A percentile compares a stretch with the other conserved stretches of the same genome.
Conservation (phyloP, 352 stramenopile species). For the Pythium vanterpoolii region DNA sequence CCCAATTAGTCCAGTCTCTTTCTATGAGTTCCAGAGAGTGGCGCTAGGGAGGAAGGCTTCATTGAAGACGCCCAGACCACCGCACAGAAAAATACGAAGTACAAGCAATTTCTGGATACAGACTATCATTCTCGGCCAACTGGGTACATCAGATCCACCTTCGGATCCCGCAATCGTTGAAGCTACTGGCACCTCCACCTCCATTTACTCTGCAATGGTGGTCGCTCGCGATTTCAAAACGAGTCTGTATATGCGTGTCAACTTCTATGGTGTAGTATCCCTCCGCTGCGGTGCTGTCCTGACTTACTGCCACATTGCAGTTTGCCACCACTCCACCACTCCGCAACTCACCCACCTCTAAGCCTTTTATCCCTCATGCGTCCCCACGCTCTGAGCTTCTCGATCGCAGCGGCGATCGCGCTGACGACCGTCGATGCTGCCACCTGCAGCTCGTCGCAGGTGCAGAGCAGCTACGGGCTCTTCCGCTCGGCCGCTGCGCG, state of each 20-base stretch:
- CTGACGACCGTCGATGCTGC: background rate
- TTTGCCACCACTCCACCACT: background rate
- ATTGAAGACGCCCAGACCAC: no score
- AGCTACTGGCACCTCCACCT: background rate
- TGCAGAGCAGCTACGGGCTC: background rate
- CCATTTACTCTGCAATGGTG: no score
- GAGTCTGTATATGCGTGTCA: background rate
- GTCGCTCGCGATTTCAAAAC: background rate
- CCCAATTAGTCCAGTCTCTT: background rate
- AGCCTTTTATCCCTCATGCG: background rate
- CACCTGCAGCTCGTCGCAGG: constrained; percentile 7
- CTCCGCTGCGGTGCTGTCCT: background rate
- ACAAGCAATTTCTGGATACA: background rate
- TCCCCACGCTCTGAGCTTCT: background rate
- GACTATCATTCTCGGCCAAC: background rate
- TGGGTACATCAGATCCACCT: background rate
- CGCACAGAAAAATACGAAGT: no score
- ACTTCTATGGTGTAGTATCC: background rate
- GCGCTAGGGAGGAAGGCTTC: no score
- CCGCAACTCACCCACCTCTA: background rate
- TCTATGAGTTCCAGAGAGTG: no score
- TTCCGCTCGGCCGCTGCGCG: background rate
- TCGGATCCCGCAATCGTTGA: background rate
- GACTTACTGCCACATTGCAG: background rate
- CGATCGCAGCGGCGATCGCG: background rate